These are phyloP conservation scores for Podila epigama DNA, from an alignment of 192 early-diverging fungal genomes.

Conservation along the genomic window DNA sequence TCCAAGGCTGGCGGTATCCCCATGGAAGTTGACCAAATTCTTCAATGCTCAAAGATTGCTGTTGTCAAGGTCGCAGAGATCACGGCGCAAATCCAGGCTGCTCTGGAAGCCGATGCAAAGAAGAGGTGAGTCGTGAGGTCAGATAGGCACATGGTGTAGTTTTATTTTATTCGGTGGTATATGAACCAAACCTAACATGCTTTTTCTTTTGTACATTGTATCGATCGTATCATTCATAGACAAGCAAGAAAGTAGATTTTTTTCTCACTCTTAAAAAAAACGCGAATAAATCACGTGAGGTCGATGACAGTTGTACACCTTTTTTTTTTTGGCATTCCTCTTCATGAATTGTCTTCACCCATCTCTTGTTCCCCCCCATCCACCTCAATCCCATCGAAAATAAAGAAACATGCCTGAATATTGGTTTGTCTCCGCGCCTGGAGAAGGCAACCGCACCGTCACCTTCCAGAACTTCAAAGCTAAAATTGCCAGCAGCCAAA, in stretches of 20 bases:
- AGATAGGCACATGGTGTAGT: too few relatives aligned
- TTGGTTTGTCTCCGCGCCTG: slow-evolving; percentile 73
- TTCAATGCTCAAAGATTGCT: slow-evolving; percentile 86
- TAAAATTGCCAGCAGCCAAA: slow-evolving; percentile 64
- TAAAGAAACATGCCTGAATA: slow-evolving; percentile 51
- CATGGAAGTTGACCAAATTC: slow-evolving; percentile 75
- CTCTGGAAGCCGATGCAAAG: slow-evolving; percentile 62
- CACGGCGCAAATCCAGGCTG: slow-evolving; percentile 79
- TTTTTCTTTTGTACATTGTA: too few relatives aligned
- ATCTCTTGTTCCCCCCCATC: not conserved
- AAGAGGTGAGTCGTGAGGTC: slow-evolving; percentile 37
- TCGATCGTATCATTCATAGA: too few relatives aligned
- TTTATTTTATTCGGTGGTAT: too few relatives aligned
- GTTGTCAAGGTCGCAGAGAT: slow-evolving; percentile 75
- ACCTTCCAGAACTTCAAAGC: slow-evolving; percentile 74
- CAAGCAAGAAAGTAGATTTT: too few relatives aligned
- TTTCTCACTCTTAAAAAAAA: too few relatives aligned
- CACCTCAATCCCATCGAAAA: slow-evolving; percentile 1
- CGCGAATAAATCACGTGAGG: too few relatives aligned
- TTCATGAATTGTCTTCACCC: not conserved
- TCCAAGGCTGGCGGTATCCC: slow-evolving; percentile 91
- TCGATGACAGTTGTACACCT: too few relatives aligned
- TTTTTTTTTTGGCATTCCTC: too few relatives aligned
- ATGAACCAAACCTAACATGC: too few relatives aligned
- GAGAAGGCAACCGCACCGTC: slow-evolving; percentile 78